These are phyloP conservation scores for Backusella sp. DNA, from an alignment of 192 early-diverging fungal species.

Conservation along the genomic window DNA sequence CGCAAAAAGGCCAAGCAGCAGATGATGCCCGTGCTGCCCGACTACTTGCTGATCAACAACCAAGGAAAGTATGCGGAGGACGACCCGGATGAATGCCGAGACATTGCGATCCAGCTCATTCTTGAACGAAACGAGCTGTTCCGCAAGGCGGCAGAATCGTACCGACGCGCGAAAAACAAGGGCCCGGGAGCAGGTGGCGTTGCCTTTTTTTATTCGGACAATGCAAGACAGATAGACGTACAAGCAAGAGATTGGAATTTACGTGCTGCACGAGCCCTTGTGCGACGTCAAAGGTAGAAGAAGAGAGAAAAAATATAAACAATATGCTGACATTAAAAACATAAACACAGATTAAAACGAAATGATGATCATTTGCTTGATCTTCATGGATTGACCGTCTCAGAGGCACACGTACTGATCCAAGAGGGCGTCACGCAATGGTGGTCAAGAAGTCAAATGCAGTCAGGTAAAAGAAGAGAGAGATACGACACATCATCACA, in stretches of 20 bases:
- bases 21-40: conserved; percentile 26
- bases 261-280: conserved; percentile 51
- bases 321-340: background rate
- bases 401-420: conserved; percentile 58
- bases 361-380: conserved; percentile 61
- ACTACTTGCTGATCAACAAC: conserved; percentile 37
- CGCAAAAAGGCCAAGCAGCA: conserved; percentile 8
- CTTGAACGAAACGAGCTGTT: conserved; percentile 48
- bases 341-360: background rate
- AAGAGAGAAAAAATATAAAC: background rate
- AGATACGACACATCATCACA: background rate
- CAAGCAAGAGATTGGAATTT: conserved; percentile 54
- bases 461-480: conserved; percentile 21
- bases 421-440: conserved; percentile 59
- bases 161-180: conserved; percentile 30
- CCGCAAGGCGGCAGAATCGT: conserved; percentile 45
- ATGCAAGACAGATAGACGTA: conserved; percentile 39
- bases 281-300: conserved; percentile 25
- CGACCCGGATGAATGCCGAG: conserved; percentile 49
- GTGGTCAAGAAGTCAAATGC: conserved; percentile 48
- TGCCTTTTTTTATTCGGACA: conserved; percentile 51
- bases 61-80: conserved; percentile 42
- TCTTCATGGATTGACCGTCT: conserved; percentile 64
- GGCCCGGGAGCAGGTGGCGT: conserved; percentile 45
- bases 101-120: conserved; percentile 35